Evolutionary conservation across 129 eudicot species (phyloP).

Genomic region (Flaveria sonorensis): DNA sequence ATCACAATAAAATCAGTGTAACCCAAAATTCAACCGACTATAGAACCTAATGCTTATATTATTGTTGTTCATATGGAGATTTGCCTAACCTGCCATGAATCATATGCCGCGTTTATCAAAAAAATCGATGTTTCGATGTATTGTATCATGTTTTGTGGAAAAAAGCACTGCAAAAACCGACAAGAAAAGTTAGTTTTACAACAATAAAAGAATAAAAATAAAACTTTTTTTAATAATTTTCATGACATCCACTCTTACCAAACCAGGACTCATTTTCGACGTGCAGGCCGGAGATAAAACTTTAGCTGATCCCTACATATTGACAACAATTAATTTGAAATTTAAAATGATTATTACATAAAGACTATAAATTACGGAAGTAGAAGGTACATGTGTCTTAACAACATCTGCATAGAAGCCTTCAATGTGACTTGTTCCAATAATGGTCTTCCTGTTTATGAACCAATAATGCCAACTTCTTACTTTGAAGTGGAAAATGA

Average conservation of each 20-base stretch:
- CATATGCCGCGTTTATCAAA: slow-evolving; percentile 81
- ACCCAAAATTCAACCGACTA: not conserved
- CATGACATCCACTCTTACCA: slow-evolving; percentile 52
- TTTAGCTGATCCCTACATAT: slow-evolving; percentile 71
- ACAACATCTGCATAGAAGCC: slow-evolving; percentile 65
- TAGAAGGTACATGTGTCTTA: slow-evolving; percentile 57
- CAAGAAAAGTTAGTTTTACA: slow-evolving; percentile 16
- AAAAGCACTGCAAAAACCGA: slow-evolving; percentile 65
- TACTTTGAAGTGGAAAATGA: not conserved
- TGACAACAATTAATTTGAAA: not conserved
- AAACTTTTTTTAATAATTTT: not conserved
- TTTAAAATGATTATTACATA: not conserved
- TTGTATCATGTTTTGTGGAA: slow-evolving; percentile 73
- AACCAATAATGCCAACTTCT: slow-evolving; percentile 1
- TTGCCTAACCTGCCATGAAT: slow-evolving; percentile 90
- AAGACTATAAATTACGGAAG: not conserved
- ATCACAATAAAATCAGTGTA: not conserved
- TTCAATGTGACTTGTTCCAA: slow-evolving; percentile 75
- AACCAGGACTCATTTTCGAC: slow-evolving; percentile 58
- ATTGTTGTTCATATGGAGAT: not conserved
- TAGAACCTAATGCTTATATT: not conserved
- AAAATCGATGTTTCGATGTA: slow-evolving; percentile 63
- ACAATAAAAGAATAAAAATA: no score
- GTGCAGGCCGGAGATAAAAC: slow-evolving; percentile 65
- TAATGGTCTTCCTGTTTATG: slow-evolving; percentile 69